A percentile compares a stretch with the other conserved stretches of the same genome.
Conservation (phyloP, 352 stramenopile species). For the Phytopythium litorale region DNA sequence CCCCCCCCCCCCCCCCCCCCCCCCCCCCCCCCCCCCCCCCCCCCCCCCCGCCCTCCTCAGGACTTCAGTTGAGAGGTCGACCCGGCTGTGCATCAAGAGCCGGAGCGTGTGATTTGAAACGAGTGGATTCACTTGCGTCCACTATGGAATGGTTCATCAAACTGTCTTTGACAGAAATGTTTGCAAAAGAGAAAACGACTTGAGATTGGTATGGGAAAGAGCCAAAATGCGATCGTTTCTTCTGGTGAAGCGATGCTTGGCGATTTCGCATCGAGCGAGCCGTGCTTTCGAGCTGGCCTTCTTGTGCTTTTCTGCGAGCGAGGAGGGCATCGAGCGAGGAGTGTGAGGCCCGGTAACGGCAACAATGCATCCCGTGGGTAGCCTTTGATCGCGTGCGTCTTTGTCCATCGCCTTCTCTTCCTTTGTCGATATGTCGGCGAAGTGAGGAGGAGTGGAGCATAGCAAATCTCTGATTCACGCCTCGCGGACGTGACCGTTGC, state of each 20-base stretch:
- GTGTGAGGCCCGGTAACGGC: too few species aligned
- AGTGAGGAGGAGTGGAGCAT: not conserved
- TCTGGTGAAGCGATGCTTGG: too few species aligned
- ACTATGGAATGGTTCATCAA: not conserved
- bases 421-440: not conserved
- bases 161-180: not conserved
- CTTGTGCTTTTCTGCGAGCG: too few species aligned
- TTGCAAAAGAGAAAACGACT: not conserved
- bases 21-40: too few species aligned
- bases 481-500: not conserved
- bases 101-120: not conserved
- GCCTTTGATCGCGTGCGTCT: too few species aligned
- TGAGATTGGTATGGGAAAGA: not conserved
- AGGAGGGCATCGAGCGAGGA: too few species aligned
- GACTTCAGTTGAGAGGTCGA: not conserved
- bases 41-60: not conserved
- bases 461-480: not conserved
- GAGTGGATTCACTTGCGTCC: not conserved
- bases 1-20: too few species aligned
- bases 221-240: too few species aligned
- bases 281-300: too few species aligned
- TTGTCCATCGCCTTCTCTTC: not conserved
- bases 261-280: too few species aligned
- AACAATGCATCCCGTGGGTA: too few species aligned
- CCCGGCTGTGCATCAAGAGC: not conserved